Conservation (phyloP, 75 land plant species). For the Pinus albicaulis region DNA sequence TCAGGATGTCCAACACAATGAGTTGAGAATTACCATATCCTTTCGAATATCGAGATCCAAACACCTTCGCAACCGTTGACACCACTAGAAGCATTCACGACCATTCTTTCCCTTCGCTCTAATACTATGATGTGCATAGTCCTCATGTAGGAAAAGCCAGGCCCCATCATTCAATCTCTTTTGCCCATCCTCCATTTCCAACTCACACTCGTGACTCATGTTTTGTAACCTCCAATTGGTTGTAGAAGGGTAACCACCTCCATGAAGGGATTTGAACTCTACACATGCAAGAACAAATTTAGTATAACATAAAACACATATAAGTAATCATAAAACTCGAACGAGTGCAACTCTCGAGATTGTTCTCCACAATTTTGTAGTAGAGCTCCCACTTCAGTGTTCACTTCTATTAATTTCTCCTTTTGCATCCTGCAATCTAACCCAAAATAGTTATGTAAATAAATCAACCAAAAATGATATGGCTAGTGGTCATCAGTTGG, state of each 20-base stretch:
- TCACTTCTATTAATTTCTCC: too few species aligned
- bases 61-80: constrained; percentile 37
- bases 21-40: constrained; percentile 23
- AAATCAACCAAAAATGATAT: too few species aligned
- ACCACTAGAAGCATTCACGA: constrained; percentile 46
- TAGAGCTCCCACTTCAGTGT: too few species aligned
- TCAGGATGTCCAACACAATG: constrained; percentile 38
- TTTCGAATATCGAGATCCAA: constrained; percentile 41
- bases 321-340: neutral
- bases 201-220: too few species aligned
- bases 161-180: neutral
- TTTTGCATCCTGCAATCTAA: too few species aligned
- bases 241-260: too few species aligned
- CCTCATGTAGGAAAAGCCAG: neutral
- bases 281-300: neutral
- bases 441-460: too few species aligned
- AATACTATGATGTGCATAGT: constrained; percentile 8
- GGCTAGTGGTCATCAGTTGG: too few species aligned
- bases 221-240: too few species aligned
- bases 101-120: constrained; percentile 54
- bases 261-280: neutral
- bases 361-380: too few species aligned
- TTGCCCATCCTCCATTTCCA: too few species aligned
- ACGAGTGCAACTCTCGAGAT: neutral
- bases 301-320: neutral